Evolutionary conservation across 371 early-diverging fungal genomes (phyloP), one percentile per base, ranked within the genome.

Genomic region (Quaeritorhiza haematococci): DNA sequence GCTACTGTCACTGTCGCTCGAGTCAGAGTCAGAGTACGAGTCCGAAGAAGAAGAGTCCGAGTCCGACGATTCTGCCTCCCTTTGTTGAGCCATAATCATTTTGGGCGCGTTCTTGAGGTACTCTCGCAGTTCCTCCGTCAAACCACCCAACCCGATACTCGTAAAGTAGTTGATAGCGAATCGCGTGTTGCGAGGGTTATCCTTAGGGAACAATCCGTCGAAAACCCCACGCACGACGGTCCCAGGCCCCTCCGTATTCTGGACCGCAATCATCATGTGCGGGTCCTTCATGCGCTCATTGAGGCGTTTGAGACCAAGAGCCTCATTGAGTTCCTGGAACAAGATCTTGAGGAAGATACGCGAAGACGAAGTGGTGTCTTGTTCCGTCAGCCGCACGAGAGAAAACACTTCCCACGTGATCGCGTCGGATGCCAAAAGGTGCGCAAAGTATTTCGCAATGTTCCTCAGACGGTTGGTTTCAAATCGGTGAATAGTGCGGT

Each of bases 111-210:
- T 79, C 53, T 74, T 74, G 33, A 79, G 65, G 46, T 63, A 63
- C 44, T 92, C 93, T 63, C 98, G 86, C 58, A 97, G 73, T 17
- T 93, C 94, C 34, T 93, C 95, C 0, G 98, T 97, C 49, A 98
- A 61, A 0, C 84, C 88, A 60, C 97, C 96, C 33, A 98, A 71
- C 19, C 90, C 92, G 67, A 98, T 96, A 63, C 87, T 86, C 0
- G 96, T 96, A 71, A 90, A 98, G 67, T 92, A 98, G 63, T 98
- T 98, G 83, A 98, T 95, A 33, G 96, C 93, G 67, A 96, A 97
- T 27, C 96, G 89, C 1, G 90, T 91, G 60, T 91, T 80, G 57
- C 86, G 82, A 34, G 93, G 90, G 58, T 86, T 86, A 59, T 91
- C 90, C 50, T 79, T 88, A 32, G 96, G 97, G 67, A 98, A 98